Conservation (phyloP, 495 filamentous ascomycete species). For the Letharia columbiana region DNA sequence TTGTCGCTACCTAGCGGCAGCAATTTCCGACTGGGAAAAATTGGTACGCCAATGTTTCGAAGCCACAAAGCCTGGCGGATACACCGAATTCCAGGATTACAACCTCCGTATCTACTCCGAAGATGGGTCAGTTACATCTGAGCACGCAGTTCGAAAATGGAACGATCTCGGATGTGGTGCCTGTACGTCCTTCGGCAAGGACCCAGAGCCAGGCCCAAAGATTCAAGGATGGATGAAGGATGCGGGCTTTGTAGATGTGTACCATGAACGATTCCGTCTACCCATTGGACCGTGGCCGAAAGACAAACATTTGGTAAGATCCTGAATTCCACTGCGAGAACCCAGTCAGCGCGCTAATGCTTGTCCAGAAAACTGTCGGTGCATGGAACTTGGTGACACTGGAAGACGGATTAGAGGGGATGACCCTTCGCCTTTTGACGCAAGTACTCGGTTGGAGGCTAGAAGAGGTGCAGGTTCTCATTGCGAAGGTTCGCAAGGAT, state of each 20-base stretch:
- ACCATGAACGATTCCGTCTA: constrained; percentile 20
- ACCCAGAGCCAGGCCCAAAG: constrained; percentile 21
- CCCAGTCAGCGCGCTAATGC: not conserved
- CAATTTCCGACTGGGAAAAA: constrained; percentile 42
- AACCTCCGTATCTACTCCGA: constrained; percentile 26
- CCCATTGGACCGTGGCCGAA: constrained; percentile 31
- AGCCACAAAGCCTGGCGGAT: constrained; percentile 26
- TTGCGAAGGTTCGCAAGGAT: constrained; percentile 45
- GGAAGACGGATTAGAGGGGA: constrained; percentile 36
- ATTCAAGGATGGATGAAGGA: constrained; percentile 25
- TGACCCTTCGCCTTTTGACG: constrained; percentile 43
- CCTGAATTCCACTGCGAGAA: not conserved
- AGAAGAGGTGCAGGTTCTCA: constrained; percentile 48
- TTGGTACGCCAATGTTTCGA: constrained; percentile 30
- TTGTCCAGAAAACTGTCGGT: constrained; percentile 21
- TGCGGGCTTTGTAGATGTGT: constrained; percentile 27
- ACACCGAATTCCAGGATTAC: constrained; percentile 30
- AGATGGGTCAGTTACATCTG: constrained; percentile 24
- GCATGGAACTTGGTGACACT: constrained; percentile 35
- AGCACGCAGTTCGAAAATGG: constrained; percentile 9
- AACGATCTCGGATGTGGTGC: constrained; percentile 4
- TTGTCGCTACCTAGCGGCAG: constrained; percentile 38
- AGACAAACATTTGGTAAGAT: constrained; percentile 25
- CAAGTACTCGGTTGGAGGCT: constrained; percentile 45
- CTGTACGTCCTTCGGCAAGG: constrained; percentile 7